Conservation (phyloP, 257 asterid genomes). For the Apocynum venetum region DNA sequence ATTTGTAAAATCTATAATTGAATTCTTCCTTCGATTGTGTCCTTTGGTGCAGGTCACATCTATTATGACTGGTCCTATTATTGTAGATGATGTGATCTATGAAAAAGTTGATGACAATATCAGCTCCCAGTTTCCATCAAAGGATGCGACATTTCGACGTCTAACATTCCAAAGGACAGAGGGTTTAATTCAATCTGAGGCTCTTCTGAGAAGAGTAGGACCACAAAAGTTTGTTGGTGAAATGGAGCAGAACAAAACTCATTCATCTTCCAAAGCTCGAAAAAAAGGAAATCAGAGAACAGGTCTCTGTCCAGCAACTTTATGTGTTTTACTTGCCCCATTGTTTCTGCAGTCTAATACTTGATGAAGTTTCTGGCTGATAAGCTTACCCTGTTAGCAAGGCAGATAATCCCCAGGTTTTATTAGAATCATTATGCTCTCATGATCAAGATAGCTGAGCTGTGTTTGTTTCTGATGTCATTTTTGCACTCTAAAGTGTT, state of each 20-base stretch:
- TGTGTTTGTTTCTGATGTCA: background rate
- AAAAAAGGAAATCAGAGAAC: slow-evolving; percentile 45
- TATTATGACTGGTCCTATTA: slow-evolving; percentile 69
- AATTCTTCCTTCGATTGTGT: background rate
- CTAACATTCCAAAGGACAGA: slow-evolving; percentile 69
- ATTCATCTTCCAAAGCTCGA: slow-evolving; percentile 31
- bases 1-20: background rate
- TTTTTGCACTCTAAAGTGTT: background rate
- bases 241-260: slow-evolving; percentile 31
- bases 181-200: slow-evolving; percentile 91
- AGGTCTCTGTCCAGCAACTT: slow-evolving; percentile 22
- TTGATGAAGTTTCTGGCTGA: background rate
- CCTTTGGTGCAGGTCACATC: slow-evolving; percentile 54
- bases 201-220: slow-evolving; percentile 49
- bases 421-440: background rate
- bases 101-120: slow-evolving; percentile 47
- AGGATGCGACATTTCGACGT: slow-evolving; percentile 66
- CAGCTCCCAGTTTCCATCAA: slow-evolving; percentile 36
- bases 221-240: slow-evolving; percentile 26
- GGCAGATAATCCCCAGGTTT: background rate
- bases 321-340: slow-evolving; percentile 21
- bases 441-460: background rate
- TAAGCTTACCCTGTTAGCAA: background rate
- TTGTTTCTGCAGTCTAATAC: slow-evolving; percentile 2
- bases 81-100: slow-evolving; percentile 84